Evolutionary conservation across 768 basidiomycete species (phyloP).

Genomic region (Podaxis rugospora): DNA sequence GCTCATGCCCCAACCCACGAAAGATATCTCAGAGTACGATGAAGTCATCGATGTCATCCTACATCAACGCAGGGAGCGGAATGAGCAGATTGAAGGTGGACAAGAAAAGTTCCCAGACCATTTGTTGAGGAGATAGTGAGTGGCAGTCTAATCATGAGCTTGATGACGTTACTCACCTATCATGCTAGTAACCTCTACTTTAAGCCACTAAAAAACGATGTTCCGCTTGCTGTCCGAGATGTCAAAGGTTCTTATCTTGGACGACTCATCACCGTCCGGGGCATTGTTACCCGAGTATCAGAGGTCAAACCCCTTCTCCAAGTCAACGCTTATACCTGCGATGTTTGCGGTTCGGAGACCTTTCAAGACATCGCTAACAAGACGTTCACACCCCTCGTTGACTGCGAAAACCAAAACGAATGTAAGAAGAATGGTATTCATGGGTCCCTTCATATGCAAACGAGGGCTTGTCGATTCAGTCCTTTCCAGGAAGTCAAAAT

Average conservation of each 20-base stretch:
- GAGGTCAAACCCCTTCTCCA: constrained; percentile 97
- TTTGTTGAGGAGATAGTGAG: constrained; percentile 92
- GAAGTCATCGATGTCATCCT: constrained; percentile 97
- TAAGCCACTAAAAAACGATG: constrained; percentile 72
- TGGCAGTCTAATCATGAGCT: constrained; percentile 16
- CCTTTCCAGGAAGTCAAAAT: constrained; percentile 99
- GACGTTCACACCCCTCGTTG: constrained; percentile 82
- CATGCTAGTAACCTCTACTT: constrained; percentile 85
- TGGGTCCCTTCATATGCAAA: constrained; percentile 98
- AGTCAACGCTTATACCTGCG: constrained; percentile 98
- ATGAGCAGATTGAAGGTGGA: constrained; percentile 71
- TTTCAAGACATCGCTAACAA: constrained; percentile 96
- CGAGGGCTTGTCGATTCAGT: constrained; percentile 92
- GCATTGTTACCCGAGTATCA: constrained; percentile 97
- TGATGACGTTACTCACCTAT: neutral
- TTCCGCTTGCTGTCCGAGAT: constrained; percentile 85
- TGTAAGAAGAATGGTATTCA: constrained; percentile 83
- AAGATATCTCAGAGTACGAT: constrained; percentile 84
- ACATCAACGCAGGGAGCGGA: constrained; percentile 87
- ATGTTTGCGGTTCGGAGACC: constrained; percentile 95
- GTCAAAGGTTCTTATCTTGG: constrained; percentile 87
- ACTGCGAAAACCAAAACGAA: constrained; percentile 83
- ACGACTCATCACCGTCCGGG: constrained; percentile 90
- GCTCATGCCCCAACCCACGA: constrained; percentile 83
- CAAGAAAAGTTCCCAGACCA: constrained; percentile 86